These are phyloP conservation scores for Sechiopsis laciniata DNA, from an alignment of 306 rosid species.

Conservation along the genomic window DNA sequence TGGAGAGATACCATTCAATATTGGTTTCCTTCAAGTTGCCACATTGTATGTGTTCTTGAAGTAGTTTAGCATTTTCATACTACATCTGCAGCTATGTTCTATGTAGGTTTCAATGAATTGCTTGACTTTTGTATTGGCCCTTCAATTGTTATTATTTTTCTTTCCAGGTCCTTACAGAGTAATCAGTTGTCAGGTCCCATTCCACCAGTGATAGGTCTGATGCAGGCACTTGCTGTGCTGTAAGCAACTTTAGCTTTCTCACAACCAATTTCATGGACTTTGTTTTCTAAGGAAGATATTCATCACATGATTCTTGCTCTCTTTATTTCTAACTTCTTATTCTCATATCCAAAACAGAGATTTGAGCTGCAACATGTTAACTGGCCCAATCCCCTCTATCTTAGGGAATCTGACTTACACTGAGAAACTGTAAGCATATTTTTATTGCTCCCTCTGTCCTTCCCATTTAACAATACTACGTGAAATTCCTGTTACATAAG, in stretches of 20 bases:
- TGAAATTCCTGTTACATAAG: background rate
- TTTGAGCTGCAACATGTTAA: constrained; percentile 73
- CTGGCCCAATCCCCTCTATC: constrained; percentile 77
- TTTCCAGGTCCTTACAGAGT: no score
- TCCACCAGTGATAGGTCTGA: no score
- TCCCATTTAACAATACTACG: background rate
- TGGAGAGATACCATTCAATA: constrained; percentile 81
- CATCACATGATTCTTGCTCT: background rate
- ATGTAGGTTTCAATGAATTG: background rate
- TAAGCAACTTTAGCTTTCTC: no score
- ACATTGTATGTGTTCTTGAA: constrained; percentile 52
- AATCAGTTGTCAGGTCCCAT: no score
- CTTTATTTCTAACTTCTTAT: constrained; percentile 2
- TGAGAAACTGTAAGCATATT: constrained; percentile 69
- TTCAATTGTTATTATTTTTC: no score
- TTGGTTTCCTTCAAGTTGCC: constrained; percentile 86
- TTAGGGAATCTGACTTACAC: constrained; percentile 85
- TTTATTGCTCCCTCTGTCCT: background rate
- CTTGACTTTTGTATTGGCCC: no score
- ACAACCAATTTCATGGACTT: background rate
- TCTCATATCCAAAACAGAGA: constrained; percentile 46
- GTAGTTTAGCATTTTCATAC: background rate
- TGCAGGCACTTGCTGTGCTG: no score
- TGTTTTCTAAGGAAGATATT: background rate
- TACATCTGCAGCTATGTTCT: background rate